Evolutionary conservation across 768 basidiomycete species (phyloP).

Genomic region (Naematelia encephala): DNA sequence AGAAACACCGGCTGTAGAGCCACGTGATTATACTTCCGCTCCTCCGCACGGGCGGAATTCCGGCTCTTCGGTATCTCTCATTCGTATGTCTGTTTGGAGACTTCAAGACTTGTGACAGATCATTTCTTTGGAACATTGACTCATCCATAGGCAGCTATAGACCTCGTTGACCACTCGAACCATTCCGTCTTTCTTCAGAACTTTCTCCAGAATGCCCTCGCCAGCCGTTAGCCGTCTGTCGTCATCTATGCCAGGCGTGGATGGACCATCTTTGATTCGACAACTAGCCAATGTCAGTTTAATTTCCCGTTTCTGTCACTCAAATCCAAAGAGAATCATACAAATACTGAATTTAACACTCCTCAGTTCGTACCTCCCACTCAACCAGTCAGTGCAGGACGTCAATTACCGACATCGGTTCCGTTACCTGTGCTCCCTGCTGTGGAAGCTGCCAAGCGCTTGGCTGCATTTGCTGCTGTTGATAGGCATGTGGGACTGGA

Average conservation of each 20-base stretch:
- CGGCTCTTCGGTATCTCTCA: background rate
- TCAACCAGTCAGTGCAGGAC: conserved; percentile 30
- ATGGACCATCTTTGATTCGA: background rate
- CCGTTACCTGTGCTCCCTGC: conserved; percentile 39
- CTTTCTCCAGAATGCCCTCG: background rate
- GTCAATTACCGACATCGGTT: conserved; percentile 38
- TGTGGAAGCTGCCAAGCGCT: conserved; percentile 77
- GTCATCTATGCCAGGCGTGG: background rate
- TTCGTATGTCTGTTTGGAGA: too few species aligned
- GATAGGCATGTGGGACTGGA: conserved; percentile 78
- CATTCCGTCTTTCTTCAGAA: background rate
- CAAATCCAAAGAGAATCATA: background rate
- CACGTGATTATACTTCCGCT: background rate
- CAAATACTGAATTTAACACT: background rate
- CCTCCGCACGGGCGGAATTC: background rate
- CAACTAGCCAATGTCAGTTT: background rate
- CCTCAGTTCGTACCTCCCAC: conserved; percentile 34
- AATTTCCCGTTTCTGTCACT: background rate
- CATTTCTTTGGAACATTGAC: background rate
- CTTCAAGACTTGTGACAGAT: too few species aligned
- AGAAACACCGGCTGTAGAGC: background rate
- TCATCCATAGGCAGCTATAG: background rate
- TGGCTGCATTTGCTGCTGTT: conserved; percentile 92
- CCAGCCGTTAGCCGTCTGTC: background rate
- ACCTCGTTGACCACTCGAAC: background rate